These are phyloP conservation scores for Medicago arabica DNA, from an alignment of 306 rosid species.

Conservation along the genomic window DNA sequence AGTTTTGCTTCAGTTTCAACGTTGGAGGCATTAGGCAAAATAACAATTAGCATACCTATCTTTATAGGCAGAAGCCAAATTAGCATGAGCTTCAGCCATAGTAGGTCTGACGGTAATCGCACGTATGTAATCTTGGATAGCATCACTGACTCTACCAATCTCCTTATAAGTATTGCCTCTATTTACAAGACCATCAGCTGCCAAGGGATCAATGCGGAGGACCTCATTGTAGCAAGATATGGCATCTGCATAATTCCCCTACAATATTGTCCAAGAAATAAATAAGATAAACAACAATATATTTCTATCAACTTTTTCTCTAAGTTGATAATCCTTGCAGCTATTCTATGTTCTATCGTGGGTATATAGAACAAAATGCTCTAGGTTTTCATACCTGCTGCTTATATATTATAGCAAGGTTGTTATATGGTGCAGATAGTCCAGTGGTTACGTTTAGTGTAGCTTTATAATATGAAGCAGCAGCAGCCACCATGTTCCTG, in stretches of 20 bases:
- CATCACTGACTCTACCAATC: constrained; percentile 96
- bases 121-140: constrained; percentile 84
- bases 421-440: constrained; percentile 93
- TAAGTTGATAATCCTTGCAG: constrained; percentile 2
- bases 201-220: constrained; percentile 96
- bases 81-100: constrained; percentile 99
- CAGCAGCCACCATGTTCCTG: constrained; percentile 96
- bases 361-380: background rate
- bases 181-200: constrained; percentile 98
- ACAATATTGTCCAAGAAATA: constrained; percentile 28
- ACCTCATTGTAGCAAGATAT: constrained; percentile 98
- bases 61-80: constrained; percentile 97
- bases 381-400: constrained; percentile 68
- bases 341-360: background rate
- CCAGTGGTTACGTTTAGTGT: constrained; percentile 94
- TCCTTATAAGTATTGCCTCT: constrained; percentile 98
- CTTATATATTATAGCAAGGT: constrained; percentile 92
- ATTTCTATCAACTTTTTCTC: background rate
- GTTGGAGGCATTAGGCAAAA: constrained; percentile 8
- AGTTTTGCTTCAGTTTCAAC: background rate
- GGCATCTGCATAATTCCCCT: constrained; percentile 98
- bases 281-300: constrained; percentile 18
- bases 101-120: constrained; percentile 85
- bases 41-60: constrained; percentile 65
- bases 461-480: constrained; percentile 94